Evolutionary conservation across 2,329 filamentous ascomycete species (phyloP).

Genomic region (Colletotrichum caudatum): DNA sequence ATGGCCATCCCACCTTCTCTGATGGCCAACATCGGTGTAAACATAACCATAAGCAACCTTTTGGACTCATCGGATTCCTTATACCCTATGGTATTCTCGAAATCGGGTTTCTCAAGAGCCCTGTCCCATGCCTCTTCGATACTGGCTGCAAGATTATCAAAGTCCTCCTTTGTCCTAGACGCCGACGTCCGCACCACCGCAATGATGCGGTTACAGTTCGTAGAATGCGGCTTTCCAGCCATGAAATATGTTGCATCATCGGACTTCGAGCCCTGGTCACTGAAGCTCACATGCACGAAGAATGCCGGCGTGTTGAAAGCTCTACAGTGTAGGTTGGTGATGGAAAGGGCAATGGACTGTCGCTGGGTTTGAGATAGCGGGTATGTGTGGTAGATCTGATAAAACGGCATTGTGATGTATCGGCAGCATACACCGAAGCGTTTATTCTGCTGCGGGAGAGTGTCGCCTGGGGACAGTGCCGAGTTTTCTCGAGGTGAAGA

Average conservation of each 20-base stretch:
- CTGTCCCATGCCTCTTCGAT: slow-evolving; percentile 20
- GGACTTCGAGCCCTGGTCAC: background rate
- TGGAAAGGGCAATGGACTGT: slow-evolving; percentile 8
- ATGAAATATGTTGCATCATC: slow-evolving; percentile 21
- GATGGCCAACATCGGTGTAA: slow-evolving; percentile 21
- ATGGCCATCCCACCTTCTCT: slow-evolving; percentile 20
- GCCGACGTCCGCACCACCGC: slow-evolving; percentile 14
- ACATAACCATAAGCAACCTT: slow-evolving; percentile 5
- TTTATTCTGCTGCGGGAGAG: background rate
- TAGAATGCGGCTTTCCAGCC: slow-evolving; percentile 16
- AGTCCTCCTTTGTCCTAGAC: slow-evolving; percentile 20
- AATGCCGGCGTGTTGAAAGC: slow-evolving; percentile 20
- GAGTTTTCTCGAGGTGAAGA: background rate
- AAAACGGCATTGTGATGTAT: slow-evolving; percentile 18
- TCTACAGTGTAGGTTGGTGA: slow-evolving; percentile 22
- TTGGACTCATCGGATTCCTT: background rate
- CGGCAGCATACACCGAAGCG: background rate
- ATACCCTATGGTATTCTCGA: background rate
- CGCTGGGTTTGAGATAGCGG: background rate
- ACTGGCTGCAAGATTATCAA: slow-evolving; percentile 17
- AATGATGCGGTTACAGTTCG: slow-evolving; percentile 13
- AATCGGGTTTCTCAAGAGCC: background rate
- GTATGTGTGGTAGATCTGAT: slow-evolving; percentile 13
- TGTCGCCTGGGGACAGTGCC: background rate
- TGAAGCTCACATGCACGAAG: slow-evolving; percentile 26